These are phyloP conservation scores for Phyllosticta paracitricarpa DNA, from an alignment of 2,329 filamentous ascomycete genomes.

Conservation along the genomic window DNA sequence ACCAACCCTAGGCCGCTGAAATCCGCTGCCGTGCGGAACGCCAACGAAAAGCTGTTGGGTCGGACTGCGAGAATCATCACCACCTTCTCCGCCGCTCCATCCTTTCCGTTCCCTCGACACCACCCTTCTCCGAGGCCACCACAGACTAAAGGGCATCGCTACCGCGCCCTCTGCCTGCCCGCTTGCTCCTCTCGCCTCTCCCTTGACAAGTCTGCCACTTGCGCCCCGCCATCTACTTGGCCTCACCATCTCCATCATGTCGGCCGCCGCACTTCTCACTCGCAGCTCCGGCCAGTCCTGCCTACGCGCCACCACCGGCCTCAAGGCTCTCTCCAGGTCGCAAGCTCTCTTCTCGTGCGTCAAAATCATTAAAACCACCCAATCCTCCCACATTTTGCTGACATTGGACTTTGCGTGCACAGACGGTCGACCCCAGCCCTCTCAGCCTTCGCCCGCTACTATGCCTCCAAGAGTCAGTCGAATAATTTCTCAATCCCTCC, in stretches of 20 bases:
- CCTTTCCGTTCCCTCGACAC: background rate
- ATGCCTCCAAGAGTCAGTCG: slow-evolving; percentile 57
- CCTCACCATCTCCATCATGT: slow-evolving; percentile 36
- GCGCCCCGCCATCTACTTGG: slow-evolving; percentile 18
- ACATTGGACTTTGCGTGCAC: slow-evolving; percentile 19
- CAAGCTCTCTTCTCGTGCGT: slow-evolving; percentile 16
- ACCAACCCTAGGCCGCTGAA: slow-evolving; percentile 1
- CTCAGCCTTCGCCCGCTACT: slow-evolving; percentile 53
- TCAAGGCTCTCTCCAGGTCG: slow-evolving; percentile 34
- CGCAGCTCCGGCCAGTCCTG: slow-evolving; percentile 36
- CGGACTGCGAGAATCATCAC: background rate
- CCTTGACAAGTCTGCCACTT: slow-evolving; percentile 12
- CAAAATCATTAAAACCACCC: background rate
- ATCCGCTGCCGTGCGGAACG: slow-evolving; percentile 1
- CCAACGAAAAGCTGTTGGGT: slow-evolving; percentile 11
- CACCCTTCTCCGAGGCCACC: background rate
- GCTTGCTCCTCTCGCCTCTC: slow-evolving; percentile 15
- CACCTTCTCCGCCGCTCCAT: slow-evolving; percentile 4
- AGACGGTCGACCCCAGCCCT: slow-evolving; percentile 41
- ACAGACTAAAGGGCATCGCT: background rate
- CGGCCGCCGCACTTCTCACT: slow-evolving; percentile 39
- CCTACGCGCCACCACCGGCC: slow-evolving; percentile 29
- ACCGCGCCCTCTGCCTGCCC: slow-evolving; percentile 1
- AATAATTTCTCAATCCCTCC: background rate
- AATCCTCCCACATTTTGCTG: slow-evolving; percentile 8